These are phyloP conservation scores for Rhizopogon vulgaris DNA, from an alignment of 768 basidiomycete species.

Conservation along the genomic window DNA sequence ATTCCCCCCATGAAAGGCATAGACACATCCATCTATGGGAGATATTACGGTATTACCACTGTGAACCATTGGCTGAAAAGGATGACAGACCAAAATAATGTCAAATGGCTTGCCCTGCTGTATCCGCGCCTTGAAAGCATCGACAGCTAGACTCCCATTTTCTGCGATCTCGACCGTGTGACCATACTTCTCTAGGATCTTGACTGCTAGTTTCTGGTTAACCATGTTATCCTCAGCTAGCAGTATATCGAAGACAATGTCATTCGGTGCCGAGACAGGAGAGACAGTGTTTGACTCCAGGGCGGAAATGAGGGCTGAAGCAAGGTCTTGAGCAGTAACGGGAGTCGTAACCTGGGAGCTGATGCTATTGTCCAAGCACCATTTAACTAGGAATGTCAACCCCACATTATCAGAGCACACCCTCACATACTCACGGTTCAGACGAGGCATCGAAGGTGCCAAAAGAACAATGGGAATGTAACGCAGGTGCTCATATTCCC, in stretches of 20 bases:
- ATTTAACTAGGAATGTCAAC: slow-evolving; percentile 59
- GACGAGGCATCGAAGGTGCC: slow-evolving; percentile 67
- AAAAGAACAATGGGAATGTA: slow-evolving; percentile 95
- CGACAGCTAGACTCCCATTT: slow-evolving; percentile 91
- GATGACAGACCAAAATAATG: slow-evolving; percentile 73
- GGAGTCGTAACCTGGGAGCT: slow-evolving; percentile 93
- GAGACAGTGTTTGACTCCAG: slow-evolving; percentile 93
- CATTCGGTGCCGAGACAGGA: slow-evolving; percentile 79
- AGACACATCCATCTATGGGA: slow-evolving; percentile 86
- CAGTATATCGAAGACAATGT: slow-evolving; percentile 85
- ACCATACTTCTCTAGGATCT: slow-evolving; percentile 93
- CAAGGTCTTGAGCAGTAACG: slow-evolving; percentile 80
- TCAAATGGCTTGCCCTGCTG: slow-evolving; percentile 74
- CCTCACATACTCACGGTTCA: slow-evolving; percentile 54
- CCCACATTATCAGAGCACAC: slow-evolving; percentile 3
- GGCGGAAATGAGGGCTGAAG: slow-evolving; percentile 88
- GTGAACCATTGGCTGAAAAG: background rate
- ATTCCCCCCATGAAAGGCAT: slow-evolving; percentile 99
- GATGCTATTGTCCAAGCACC: slow-evolving; percentile 95
- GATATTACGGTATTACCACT: background rate
- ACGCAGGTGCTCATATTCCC: slow-evolving; percentile 89
- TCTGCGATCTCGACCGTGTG: slow-evolving; percentile 96
- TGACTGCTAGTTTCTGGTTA: slow-evolving; percentile 93
- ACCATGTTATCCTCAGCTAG: slow-evolving; percentile 96
- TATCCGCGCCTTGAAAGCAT: slow-evolving; percentile 80